A percentile compares a stretch with the other conserved stretches of the same genome.
These are phyloP conservation scores for Verticillium alfalfae DNA, from an alignment of 2,329 filamentous ascomycete genomes.

Conservation along the genomic window DNA sequence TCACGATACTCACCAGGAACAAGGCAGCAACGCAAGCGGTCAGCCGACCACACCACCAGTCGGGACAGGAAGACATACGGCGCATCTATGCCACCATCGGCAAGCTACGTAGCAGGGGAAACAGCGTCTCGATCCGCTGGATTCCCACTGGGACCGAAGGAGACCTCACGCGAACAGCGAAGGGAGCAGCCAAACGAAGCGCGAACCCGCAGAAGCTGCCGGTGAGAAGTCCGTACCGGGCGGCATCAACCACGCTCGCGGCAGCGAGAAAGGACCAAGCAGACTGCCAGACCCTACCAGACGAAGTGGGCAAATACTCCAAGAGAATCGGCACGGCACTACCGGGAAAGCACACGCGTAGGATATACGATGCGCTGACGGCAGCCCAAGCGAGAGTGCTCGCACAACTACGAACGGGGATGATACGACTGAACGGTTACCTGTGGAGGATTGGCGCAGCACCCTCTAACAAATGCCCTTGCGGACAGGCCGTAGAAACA, in stretches of 20 bases:
- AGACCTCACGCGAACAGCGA: background rate
- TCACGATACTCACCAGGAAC: background rate
- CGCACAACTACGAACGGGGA: constrained; percentile 12
- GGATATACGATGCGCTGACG: constrained; percentile 12
- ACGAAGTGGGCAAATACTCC: constrained; percentile 8
- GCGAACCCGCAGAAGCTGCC: background rate
- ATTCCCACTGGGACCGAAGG: background rate
- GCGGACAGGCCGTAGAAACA: constrained; percentile 15
- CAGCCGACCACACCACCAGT: background rate
- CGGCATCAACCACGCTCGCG: background rate
- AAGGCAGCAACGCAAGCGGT: background rate
- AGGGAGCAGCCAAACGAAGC: background rate
- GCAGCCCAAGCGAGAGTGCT: constrained; percentile 13
- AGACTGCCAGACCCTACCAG: constrained; percentile 4
- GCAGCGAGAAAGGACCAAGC: background rate
- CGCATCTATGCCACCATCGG: background rate
- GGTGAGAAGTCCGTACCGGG: background rate
- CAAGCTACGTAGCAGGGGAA: background rate
- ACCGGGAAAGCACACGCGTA: constrained; percentile 11
- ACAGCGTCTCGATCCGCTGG: background rate
- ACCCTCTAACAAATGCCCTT: constrained; percentile 5
- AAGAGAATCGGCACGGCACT: constrained; percentile 12
- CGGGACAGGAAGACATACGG: background rate
- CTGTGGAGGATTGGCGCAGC: constrained; percentile 5
- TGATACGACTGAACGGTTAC: constrained; percentile 12